Evolutionary conservation across 2,329 filamentous ascomycete species (phyloP).

Genomic region (Colletotrichum euphorbiae): DNA sequence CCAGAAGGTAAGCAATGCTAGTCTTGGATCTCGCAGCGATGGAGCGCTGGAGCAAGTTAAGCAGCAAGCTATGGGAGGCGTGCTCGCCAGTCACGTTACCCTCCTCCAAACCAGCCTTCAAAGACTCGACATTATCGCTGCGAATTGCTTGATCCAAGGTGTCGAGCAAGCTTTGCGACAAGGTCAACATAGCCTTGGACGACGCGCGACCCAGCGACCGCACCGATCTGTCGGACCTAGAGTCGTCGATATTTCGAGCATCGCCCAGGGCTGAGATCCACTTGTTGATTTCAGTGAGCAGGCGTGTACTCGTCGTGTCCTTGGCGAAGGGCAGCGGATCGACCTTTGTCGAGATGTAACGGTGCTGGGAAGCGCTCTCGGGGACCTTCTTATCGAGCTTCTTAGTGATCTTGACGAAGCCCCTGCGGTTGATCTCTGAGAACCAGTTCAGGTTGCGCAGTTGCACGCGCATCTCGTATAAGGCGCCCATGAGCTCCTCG

Average conservation of each 20-base stretch:
- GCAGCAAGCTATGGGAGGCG: slow-evolving; percentile 74
- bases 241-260: slow-evolving; percentile 80
- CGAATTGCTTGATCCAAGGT: slow-evolving; percentile 78
- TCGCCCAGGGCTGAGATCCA: slow-evolving; percentile 89
- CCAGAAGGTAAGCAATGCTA: slow-evolving; percentile 79
- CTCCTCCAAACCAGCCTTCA: slow-evolving; percentile 69
- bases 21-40: slow-evolving; percentile 76
- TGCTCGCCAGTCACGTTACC: slow-evolving; percentile 64
- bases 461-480: slow-evolving; percentile 88
- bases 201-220: slow-evolving; percentile 82
- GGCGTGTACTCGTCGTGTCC: slow-evolving; percentile 63
- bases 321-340: slow-evolving; percentile 90
- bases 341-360: slow-evolving; percentile 91
- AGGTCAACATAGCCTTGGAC: slow-evolving; percentile 78
- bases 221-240: slow-evolving; percentile 78
- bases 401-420: slow-evolving; percentile 98
- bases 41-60: slow-evolving; percentile 82
- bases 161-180: slow-evolving; percentile 77
- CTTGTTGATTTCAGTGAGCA: slow-evolving; percentile 79
- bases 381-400: slow-evolving; percentile 97
- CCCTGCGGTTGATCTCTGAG: slow-evolving; percentile 93
- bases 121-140: slow-evolving; percentile 69
- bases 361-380: slow-evolving; percentile 79
- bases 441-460: slow-evolving; percentile 97
- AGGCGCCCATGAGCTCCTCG: slow-evolving; percentile 89